phyloP scores from a whole-genome alignment of 1,284 basidiomycete species.

The Cutaneotrichosporon arboriforme region DNA sequence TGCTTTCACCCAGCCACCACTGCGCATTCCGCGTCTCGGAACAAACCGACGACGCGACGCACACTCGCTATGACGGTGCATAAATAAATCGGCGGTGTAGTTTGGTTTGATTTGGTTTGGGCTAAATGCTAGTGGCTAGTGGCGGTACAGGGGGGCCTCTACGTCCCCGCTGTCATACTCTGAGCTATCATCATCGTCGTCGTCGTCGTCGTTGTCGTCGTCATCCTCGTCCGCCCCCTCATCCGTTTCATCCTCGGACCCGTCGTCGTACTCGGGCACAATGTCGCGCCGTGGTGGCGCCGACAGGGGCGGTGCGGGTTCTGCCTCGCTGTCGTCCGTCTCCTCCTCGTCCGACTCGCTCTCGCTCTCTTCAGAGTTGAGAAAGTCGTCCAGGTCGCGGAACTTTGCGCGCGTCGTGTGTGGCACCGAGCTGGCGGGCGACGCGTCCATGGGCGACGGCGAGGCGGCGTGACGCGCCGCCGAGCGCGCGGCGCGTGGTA shows the following conservation, averaged over 20 bases:
- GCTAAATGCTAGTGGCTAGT: neutral
- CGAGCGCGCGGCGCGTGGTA: neutral
- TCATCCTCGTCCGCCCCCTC: neutral
- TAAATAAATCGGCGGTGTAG: too few relatives aligned
- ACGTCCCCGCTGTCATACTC: neutral
- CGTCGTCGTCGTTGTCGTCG: conserved; percentile 5
- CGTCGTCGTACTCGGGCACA: conserved; percentile 36
- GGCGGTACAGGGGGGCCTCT: conserved; percentile 1
- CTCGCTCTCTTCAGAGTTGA: conserved; percentile 39
- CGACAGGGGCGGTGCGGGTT: conserved; percentile 5
- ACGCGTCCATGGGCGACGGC: conserved; percentile 4
- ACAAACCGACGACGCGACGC: too few relatives aligned
- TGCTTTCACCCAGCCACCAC: too few relatives aligned
- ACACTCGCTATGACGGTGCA: too few relatives aligned
- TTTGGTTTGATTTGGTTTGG: too few relatives aligned
- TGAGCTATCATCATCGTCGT: conserved; percentile 3
- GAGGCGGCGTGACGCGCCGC: neutral
- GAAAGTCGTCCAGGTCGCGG: conserved; percentile 47
- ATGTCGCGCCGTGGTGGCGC: conserved; percentile 25
- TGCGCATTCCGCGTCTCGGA: too few relatives aligned
- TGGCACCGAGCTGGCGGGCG: conserved; percentile 7
- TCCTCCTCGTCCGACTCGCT: conserved; percentile 31
- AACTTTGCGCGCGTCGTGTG: conserved; percentile 29
- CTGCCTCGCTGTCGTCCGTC: conserved; percentile 45
- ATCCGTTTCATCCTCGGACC: conserved; percentile 16